phyloP scores from a whole-genome alignment of 306 rosid species.

The Sesbania bispinosa region DNA sequence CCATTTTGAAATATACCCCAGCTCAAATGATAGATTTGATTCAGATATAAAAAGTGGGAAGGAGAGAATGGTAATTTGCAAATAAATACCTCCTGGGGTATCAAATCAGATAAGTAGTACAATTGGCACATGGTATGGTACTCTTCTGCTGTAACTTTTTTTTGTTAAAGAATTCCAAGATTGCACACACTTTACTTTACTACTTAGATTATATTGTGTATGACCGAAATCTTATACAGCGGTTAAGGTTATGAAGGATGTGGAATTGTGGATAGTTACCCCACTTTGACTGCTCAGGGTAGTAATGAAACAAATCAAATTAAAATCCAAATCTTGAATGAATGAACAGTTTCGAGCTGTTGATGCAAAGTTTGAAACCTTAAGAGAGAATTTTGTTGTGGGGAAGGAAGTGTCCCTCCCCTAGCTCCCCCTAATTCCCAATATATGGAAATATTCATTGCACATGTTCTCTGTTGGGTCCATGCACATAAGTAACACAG shows the following conservation, averaged over 20 bases:
- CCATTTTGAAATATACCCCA: too few relatives aligned
- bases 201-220: background rate
- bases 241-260: background rate
- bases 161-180: background rate
- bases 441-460: conserved; percentile 28
- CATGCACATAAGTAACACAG: conserved; percentile 15
- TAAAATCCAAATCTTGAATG: background rate
- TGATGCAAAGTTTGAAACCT: background rate
- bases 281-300: background rate
- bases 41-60: conserved; percentile 4
- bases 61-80: conserved; percentile 17
- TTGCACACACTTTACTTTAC: background rate
- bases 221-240: background rate
- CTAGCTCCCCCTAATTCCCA: background rate
- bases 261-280: background rate
- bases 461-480: conserved; percentile 42
- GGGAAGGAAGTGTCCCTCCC: background rate
- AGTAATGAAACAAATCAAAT: background rate
- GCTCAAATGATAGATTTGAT: conserved; percentile 6
- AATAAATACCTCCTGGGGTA: background rate
- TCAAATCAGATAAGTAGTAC: conserved; percentile 13
- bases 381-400: background rate
- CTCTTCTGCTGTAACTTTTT: conserved; percentile 6
- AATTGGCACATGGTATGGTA: background rate
- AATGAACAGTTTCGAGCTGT: background rate